Percentiles rank a stretch among this genome's conserved stretches.
Conservation (phyloP, 257 asterid genomes). For the Solanum commersonii region DNA sequence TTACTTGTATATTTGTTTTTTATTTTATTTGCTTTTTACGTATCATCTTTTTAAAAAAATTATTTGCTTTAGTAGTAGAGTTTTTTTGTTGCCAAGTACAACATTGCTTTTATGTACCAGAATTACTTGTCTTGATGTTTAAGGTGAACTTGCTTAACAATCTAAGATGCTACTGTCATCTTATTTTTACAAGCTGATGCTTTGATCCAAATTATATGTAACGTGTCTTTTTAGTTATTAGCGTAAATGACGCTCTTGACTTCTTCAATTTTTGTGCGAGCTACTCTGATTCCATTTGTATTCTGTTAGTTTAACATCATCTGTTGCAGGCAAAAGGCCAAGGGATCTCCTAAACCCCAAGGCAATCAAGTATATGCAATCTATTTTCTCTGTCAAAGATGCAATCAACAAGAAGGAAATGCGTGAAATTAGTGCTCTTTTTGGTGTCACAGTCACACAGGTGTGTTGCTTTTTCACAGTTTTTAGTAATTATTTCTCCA, state of each 20-base stretch:
- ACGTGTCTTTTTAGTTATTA: not conserved
- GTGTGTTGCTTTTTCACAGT: conserved; percentile 12
- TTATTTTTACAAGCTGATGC: not conserved
- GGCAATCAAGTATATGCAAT: conserved; percentile 90
- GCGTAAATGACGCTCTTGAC: not conserved
- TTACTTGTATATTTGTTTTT: not conserved
- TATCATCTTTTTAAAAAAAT: not conserved
- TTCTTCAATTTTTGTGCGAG: not conserved
- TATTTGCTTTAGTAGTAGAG: not conserved
- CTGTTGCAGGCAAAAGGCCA: conserved; percentile 78
- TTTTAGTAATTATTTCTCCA: not conserved
- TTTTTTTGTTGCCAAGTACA: not conserved
- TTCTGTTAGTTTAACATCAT: not conserved
- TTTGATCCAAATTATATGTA: not conserved
- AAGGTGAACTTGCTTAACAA: not conserved
- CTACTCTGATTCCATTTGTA: not conserved
- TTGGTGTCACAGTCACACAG: conserved; percentile 94
- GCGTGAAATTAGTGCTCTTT: conserved; percentile 86
- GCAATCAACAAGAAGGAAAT: conserved; percentile 79
- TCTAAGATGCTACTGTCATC: not conserved
- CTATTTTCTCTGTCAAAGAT: conserved; percentile 77
- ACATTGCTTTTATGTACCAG: not conserved
- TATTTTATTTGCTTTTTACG: not conserved
- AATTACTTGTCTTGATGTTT: not conserved
- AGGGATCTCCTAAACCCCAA: conserved; percentile 92